phyloP scores from a whole-genome alignment of 768 basidiomycete genomes.

The Boletales sp. region DNA sequence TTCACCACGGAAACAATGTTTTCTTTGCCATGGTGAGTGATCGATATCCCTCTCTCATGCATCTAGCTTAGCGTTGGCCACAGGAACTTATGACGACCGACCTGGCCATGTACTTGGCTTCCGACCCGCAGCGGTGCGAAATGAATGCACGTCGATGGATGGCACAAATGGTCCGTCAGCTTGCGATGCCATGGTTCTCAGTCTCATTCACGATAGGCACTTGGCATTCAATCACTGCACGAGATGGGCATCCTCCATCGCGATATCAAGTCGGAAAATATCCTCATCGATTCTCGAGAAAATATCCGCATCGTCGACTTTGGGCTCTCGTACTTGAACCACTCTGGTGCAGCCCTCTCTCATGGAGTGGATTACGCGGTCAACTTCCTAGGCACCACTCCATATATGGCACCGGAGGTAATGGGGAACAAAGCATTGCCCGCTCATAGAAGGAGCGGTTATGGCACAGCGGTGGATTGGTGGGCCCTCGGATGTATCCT shows the following conservation, averaged over 20 bases:
- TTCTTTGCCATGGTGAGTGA: slow-evolving; percentile 41
- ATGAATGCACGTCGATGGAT: slow-evolving; percentile 36
- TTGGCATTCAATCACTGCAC: slow-evolving; percentile 46
- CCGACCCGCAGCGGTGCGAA: slow-evolving; percentile 19
- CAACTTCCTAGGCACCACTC: slow-evolving; percentile 32
- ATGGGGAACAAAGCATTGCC: slow-evolving; percentile 22
- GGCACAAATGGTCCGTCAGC: slow-evolving; percentile 35
- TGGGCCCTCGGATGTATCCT: slow-evolving; percentile 42
- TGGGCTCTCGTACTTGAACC: slow-evolving; percentile 31
- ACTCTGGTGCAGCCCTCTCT: slow-evolving; percentile 9
- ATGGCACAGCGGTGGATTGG: slow-evolving; percentile 37
- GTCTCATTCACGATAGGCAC: slow-evolving; percentile 27
- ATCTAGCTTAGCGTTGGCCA: neutral
- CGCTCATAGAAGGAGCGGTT: slow-evolving; percentile 11
- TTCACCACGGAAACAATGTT: slow-evolving; percentile 28
- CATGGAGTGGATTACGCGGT: slow-evolving; percentile 12
- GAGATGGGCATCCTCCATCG: slow-evolving; percentile 62
- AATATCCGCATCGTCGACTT: slow-evolving; percentile 44
- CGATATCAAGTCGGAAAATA: slow-evolving; percentile 68
- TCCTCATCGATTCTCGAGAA: slow-evolving; percentile 47
- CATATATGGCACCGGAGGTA: slow-evolving; percentile 43
- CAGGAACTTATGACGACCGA: slow-evolving; percentile 42
- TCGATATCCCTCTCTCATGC: neutral
- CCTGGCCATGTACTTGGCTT: slow-evolving; percentile 27
- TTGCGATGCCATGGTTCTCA: neutral